A percentile compares a stretch with the other conserved stretches of the same genome.
Evolutionary conservation across 805 yeast genomes (phyloP).

Genomic region (Ogataea corticis): DNA sequence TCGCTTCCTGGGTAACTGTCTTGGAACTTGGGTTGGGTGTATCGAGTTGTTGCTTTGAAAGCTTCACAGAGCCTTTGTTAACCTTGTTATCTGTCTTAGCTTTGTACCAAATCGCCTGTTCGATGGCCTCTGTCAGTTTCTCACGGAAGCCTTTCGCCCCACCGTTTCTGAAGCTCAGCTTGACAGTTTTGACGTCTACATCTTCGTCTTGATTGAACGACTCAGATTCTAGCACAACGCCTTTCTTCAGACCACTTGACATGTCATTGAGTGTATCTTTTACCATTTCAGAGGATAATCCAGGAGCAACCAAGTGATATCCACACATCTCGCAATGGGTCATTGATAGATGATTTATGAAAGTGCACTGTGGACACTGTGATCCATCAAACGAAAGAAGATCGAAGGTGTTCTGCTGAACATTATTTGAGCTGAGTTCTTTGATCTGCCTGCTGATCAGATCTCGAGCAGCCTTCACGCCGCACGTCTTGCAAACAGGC

Average conservation of each 20-base stretch:
- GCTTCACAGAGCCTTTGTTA: slow-evolving; percentile 37
- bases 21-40: neutral
- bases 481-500: slow-evolving; percentile 63
- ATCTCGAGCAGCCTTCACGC: slow-evolving; percentile 47
- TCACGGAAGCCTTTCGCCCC: slow-evolving; percentile 60
- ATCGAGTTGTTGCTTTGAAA: slow-evolving; percentile 6
- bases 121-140: slow-evolving; percentile 46
- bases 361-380: slow-evolving; percentile 55
- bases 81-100: slow-evolving; percentile 24
- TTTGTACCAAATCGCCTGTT: slow-evolving; percentile 49
- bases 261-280: slow-evolving; percentile 2
- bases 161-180: slow-evolving; percentile 73
- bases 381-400: slow-evolving; percentile 33
- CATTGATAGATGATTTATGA: slow-evolving; percentile 79
- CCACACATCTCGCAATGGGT: slow-evolving; percentile 88
- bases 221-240: slow-evolving; percentile 16
- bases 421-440: neutral
- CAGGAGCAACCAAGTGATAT: slow-evolving; percentile 40
- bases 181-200: slow-evolving; percentile 42
- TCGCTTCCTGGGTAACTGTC: neutral
- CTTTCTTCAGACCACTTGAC: neutral
- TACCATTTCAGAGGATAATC: slow-evolving; percentile 19
- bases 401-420: slow-evolving; percentile 11
- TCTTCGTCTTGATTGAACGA: slow-evolving; percentile 14
- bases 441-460: slow-evolving; percentile 29